Evolutionary conservation across 2,329 filamentous ascomycete genomes (phyloP), one percentile per base, ranked within the genome.

Genomic region (Ceratocystis harringtonii): DNA sequence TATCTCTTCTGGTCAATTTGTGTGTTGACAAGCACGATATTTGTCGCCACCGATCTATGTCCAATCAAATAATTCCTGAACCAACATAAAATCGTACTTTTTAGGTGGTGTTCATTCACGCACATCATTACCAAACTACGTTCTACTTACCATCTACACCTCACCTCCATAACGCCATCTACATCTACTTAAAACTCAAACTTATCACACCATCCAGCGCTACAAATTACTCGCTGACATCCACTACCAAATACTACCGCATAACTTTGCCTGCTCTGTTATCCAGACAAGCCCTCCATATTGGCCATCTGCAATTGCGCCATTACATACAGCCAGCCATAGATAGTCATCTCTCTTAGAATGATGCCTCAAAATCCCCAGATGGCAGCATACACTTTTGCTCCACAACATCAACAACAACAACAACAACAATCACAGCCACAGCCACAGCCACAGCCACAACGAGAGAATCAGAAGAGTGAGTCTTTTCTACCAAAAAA

Each of bases 381-480:
- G 72, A 85, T 91, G 84, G 85, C 86, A 74, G 84, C 82, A 71
- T 92, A 90, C 75, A 83, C 85, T 57, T 92, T 92, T 77, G 84
- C 85, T 74, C 85, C 88, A 70, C 79, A 79, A 68, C 76, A 79
- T 63, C 76, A 76, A 45, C 64, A 76, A 64, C 77, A 66, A 61
- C 71, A 82, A 77, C 72, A 68, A 63, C 61, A 44, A 36, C 62
- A 76, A 64, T 76, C 63, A 63, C 71, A 82, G 77, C 72, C 66
- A 64, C 61, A 55, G 28, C 62, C 63, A 50, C 63, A 67, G 44
- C 3, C 83, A 77, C 72, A 68, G 62, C 68, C 83, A 7, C 65
- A 55, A 45, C 62, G 66, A 43, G 66, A 67, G 36, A 65, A 43
- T 25, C 66, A 65, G 44, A 67, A 67, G 66, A 68, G 66, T 65